phyloP scores from a whole-genome alignment of 345 rosid genomes.

The Euphorbia tirucalli region DNA sequence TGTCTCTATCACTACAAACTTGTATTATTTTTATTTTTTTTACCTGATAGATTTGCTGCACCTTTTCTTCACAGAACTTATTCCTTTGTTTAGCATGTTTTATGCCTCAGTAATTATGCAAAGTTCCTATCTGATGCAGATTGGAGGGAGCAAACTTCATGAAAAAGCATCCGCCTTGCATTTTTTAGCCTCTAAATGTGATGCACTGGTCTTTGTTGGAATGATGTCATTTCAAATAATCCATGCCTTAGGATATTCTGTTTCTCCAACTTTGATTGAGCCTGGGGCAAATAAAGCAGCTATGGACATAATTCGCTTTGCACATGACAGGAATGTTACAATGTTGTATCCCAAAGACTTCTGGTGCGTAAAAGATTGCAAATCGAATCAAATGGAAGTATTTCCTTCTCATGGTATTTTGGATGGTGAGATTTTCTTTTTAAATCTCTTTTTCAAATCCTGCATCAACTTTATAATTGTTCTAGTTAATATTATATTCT shows the following conservation, averaged over 20 bases:
- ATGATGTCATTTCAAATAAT: conserved; percentile 62
- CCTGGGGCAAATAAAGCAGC: conserved; percentile 44
- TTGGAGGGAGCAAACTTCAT: conserved; percentile 62
- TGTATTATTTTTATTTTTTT: background rate
- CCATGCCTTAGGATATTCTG: conserved; percentile 44
- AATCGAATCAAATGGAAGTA: conserved; percentile 33
- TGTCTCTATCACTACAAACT: conserved; percentile 18
- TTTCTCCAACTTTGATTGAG: conserved; percentile 48
- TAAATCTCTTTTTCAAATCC: background rate
- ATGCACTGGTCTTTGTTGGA: conserved; percentile 57
- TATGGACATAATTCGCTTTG: conserved; percentile 41
- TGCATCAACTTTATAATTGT: too few relatives aligned
- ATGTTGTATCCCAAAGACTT: conserved; percentile 55
- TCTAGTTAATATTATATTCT: too few relatives aligned
- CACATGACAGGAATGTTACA: conserved; percentile 34
- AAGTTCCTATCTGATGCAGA: conserved; percentile 33
- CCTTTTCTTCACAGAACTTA: background rate
- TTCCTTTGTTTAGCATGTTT: background rate
- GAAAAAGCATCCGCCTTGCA: conserved; percentile 54
- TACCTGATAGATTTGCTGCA: background rate
- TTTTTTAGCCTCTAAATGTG: conserved; percentile 62
- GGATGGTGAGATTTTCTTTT: conserved; percentile 39
- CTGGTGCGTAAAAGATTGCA: conserved; percentile 42
- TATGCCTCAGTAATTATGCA: conserved; percentile 21
- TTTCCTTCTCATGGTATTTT: conserved; percentile 40